Conservation (phyloP, 768 basidiomycete species). For the Pleurotus giganteus region DNA sequence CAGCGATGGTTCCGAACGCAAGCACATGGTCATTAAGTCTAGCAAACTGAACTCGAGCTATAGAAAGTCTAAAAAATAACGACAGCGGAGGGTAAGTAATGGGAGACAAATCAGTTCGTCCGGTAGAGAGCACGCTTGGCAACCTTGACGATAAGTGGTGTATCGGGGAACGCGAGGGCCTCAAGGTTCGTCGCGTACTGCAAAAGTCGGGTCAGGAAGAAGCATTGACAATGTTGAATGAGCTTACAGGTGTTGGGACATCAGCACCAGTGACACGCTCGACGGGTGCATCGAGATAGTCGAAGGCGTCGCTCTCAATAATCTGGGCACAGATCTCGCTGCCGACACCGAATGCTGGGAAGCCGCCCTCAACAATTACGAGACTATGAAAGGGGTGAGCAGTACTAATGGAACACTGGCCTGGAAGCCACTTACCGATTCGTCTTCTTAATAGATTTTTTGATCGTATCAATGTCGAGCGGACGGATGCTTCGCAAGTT, state of each 20-base stretch:
- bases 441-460: constrained; percentile 97
- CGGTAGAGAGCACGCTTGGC: constrained; percentile 91
- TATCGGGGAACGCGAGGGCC: constrained; percentile 90
- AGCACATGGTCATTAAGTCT: too few relatives aligned
- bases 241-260: constrained; percentile 89
- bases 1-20: too few relatives aligned
- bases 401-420: neutral
- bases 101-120: constrained; percentile 57
- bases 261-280: constrained; percentile 98
- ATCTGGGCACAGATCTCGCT: constrained; percentile 99
- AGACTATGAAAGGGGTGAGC: constrained; percentile 47
- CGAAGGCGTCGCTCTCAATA: constrained; percentile 95
- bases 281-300: constrained; percentile 97
- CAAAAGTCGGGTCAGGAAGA: constrained; percentile 8
- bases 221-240: neutral
- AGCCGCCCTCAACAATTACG: constrained; percentile 95
- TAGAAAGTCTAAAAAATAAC: constrained; percentile 7
- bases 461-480: constrained; percentile 97
- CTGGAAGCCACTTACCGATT: constrained; percentile 60
- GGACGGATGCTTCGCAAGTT: constrained; percentile 96
- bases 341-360: constrained; percentile 98
- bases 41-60: too few relatives aligned
- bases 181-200: constrained; percentile 93
- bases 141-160: constrained; percentile 87
- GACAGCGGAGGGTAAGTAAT: constrained; percentile 5